A percentile compares a stretch with the other conserved stretches of the same genome.
Evolutionary conservation across 345 rosid species (phyloP).

Genomic region (Salix exigua): DNA sequence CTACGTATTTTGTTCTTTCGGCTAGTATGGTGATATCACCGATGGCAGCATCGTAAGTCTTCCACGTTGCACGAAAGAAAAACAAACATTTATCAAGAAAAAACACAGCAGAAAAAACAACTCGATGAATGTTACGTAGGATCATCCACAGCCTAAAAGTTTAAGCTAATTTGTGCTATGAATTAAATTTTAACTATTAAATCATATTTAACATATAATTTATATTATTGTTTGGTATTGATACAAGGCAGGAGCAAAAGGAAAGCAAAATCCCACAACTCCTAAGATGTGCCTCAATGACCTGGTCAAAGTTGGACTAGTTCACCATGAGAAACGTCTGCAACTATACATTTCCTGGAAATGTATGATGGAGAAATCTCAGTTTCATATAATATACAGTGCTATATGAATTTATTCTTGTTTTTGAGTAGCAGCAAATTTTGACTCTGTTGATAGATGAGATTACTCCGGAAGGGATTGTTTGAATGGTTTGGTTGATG

Average conservation of each 20-base stretch:
- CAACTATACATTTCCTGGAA: neutral
- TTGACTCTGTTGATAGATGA: neutral
- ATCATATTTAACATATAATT: too few species aligned
- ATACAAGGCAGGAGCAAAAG: neutral
- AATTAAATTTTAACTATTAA: too few species aligned
- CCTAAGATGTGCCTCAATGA: neutral
- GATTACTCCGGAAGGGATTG: too few species aligned
- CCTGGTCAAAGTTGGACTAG: neutral
- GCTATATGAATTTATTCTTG: neutral
- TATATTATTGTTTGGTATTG: too few species aligned
- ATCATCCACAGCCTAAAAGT: too few species aligned
- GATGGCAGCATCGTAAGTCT: conserved; percentile 44
- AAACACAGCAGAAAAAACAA: neutral
- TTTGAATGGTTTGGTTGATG: neutral
- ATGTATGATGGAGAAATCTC: neutral
- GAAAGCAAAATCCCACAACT: neutral
- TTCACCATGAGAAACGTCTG: neutral
- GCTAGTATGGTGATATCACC: conserved; percentile 55
- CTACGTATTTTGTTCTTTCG: conserved; percentile 29
- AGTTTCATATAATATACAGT: neutral
- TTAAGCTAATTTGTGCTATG: too few species aligned
- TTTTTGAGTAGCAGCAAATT: neutral
- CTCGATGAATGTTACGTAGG: neutral
- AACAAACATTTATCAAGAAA: neutral
- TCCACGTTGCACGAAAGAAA: neutral